Conservation (phyloP, 1,284 basidiomycete species). For the Ceratobasidium theobromae region DNA sequence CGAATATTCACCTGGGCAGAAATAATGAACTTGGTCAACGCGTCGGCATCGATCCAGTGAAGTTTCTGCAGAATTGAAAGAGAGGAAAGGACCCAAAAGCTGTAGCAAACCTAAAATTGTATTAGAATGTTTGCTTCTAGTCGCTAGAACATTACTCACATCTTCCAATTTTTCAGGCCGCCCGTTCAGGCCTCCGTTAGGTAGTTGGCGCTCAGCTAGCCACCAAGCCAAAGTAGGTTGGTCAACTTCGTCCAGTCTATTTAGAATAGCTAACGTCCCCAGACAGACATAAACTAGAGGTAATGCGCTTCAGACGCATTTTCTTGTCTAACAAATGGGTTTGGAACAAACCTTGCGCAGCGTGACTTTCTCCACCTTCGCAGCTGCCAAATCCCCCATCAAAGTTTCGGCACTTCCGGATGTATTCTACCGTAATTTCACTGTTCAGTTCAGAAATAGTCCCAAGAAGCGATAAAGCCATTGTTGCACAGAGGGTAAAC, state of each 20-base stretch:
- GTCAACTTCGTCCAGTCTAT: constrained; percentile 77
- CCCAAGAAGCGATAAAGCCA: constrained; percentile 79
- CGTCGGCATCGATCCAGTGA: constrained; percentile 88
- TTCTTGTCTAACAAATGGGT: background rate
- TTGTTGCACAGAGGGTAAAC: constrained; percentile 86
- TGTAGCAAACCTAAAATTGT: constrained; percentile 83
- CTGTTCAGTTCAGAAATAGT: constrained; percentile 61
- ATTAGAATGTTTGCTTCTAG: background rate
- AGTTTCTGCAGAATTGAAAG: constrained; percentile 83
- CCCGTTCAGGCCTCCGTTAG: constrained; percentile 92
- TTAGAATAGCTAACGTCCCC: constrained; percentile 83
- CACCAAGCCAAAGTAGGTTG: constrained; percentile 80
- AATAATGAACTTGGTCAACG: constrained; percentile 80
- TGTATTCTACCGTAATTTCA: constrained; percentile 71
- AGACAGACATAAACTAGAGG: constrained; percentile 84
- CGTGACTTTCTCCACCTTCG: constrained; percentile 89
- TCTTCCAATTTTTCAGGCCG: constrained; percentile 98
- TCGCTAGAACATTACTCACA: constrained; percentile 51
- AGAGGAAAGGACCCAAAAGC: constrained; percentile 93
- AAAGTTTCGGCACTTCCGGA: constrained; percentile 83
- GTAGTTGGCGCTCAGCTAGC: constrained; percentile 90
- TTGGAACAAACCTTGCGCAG: constrained; percentile 72
- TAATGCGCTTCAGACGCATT: background rate
- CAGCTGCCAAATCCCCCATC: constrained; percentile 91
- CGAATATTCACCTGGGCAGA: constrained; percentile 70